A percentile compares a stretch with the other conserved stretches of the same genome.
Conservation (phyloP, 2,329 filamentous ascomycete species). For the Westerdykella sp. region DNA sequence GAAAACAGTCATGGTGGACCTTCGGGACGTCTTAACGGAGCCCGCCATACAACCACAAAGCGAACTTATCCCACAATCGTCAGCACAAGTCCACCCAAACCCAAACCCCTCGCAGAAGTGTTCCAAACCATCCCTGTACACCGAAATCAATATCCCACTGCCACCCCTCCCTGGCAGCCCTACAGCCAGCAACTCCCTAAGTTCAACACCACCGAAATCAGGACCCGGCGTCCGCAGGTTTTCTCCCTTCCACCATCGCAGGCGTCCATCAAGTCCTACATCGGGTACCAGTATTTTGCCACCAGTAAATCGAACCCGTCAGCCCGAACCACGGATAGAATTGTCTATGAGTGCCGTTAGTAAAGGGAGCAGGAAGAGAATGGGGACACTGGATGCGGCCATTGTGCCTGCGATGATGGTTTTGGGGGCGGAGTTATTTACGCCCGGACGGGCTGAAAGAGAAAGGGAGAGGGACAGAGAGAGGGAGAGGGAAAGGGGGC, state of each 20-base stretch:
- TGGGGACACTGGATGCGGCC: constrained; percentile 29
- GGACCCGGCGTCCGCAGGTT: constrained; percentile 15
- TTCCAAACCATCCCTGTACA: constrained; percentile 14
- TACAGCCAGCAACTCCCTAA: constrained; percentile 3
- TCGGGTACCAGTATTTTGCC: background rate
- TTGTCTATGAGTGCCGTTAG: background rate
- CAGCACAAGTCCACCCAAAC: too few species aligned
- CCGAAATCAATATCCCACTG: constrained; percentile 31
- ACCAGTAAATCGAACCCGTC: constrained; percentile 1
- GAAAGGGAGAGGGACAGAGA: constrained; percentile 3
- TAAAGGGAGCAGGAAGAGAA: constrained; percentile 14
- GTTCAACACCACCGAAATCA: constrained; percentile 1
- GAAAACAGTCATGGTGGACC: too few species aligned
- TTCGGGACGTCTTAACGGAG: too few species aligned
- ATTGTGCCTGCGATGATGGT: constrained; percentile 32
- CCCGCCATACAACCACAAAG: too few species aligned
- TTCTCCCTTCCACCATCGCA: constrained; percentile 15
- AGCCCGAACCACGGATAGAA: background rate
- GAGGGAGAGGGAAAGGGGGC: constrained; percentile 19
- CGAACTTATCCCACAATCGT: too few species aligned
- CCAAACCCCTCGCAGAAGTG: too few species aligned
- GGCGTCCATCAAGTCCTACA: constrained; percentile 14
- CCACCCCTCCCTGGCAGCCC: constrained; percentile 19
- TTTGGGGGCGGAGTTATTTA: constrained; percentile 32
- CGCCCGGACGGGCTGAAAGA: constrained; percentile 16